Base-by-base conservation (phyloP, 371 early-diverging fungal species). In the Phascolomyces articulosus region DNA sequence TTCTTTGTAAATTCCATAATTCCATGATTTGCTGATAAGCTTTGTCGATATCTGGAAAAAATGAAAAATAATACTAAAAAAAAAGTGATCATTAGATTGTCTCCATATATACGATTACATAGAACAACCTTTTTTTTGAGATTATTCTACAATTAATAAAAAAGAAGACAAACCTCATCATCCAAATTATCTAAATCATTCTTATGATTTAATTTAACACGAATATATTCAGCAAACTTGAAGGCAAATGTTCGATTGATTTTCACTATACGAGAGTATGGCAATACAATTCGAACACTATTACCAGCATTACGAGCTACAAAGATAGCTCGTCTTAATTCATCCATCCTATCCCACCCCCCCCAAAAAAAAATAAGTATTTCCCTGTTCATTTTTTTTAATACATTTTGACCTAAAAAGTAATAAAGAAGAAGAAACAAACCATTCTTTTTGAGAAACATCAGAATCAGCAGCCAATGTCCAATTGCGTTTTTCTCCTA, bases 51-150 rank as follows among this genome's bases (percentile, higher is more conserved):
- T 85, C 74, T 8, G 73, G 74, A 54, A 89, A 90, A 65, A 86
- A 91, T 0, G 89, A 79, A 72, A 90, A 91, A 54, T 82, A 87
- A 51, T 90, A 90, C 89, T 88, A 73, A 7, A 15, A 38, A 3
- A 29, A 26, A 11, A 24, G 55, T 27, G 18, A 26, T 55, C 0
- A 40, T 16, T 31, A 28, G 34, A 27, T 6, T 26, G 29, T 48
- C 48, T 29, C 56, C 29, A 11, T n/a, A 40, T 40, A 23, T 40
- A 24, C 24, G 8, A 15, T 44, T 44, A 13, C 44, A 44, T 16
- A 4, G 0, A 13, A 9, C 34, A 9, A 9, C 11, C 47, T 16
- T 16, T 16, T 47, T 47, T 16, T n/a, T 13, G 47, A 47, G 8
- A 16, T n/a, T 6, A 47, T 47, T 9, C 2, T 6, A 13, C 8